These are phyloP conservation scores for Parascedosporium putredinis DNA, from an alignment of 2,329 filamentous ascomycete genomes.

Conservation along the genomic window DNA sequence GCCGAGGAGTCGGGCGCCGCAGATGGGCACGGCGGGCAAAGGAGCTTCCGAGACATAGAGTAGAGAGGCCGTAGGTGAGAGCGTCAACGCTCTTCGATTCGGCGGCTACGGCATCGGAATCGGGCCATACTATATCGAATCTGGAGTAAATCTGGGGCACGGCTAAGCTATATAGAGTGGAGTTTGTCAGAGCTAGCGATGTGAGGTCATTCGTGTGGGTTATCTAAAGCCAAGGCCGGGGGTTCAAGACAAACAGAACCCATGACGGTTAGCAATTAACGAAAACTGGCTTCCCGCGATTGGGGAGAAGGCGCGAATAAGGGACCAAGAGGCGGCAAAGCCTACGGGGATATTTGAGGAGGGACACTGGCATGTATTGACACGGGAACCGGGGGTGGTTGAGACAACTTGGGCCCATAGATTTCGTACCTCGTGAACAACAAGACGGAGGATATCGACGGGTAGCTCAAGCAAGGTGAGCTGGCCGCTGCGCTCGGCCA, in stretches of 20 bases:
- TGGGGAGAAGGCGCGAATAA: no score
- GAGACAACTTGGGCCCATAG: no score
- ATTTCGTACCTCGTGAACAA: slow-evolving; percentile 60
- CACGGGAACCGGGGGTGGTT: no score
- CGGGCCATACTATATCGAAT: slow-evolving; percentile 84
- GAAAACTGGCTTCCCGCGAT: no score
- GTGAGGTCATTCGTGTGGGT: slow-evolving; percentile 76
- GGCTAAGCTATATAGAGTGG: slow-evolving; percentile 62
- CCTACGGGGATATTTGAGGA: no score
- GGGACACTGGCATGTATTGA: no score
- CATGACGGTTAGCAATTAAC: no score
- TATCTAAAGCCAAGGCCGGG: slow-evolving; percentile 47
- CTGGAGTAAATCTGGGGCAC: slow-evolving; percentile 73
- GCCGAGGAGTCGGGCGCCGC: slow-evolving; percentile 14
- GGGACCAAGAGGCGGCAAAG: no score
- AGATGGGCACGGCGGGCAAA: slow-evolving; percentile 29
- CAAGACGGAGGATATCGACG: slow-evolving; percentile 66
- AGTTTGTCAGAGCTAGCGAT: slow-evolving; percentile 66
- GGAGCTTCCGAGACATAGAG: slow-evolving; percentile 57
- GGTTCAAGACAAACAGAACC: no score
- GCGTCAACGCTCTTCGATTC: slow-evolving; percentile 68
- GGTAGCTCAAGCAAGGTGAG: slow-evolving; percentile 64
- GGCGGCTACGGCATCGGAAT: slow-evolving; percentile 52
- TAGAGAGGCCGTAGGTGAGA: slow-evolving; percentile 71
- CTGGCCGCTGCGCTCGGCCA: slow-evolving; percentile 7